Percentiles rank a stretch among this genome's conserved stretches.
phyloP scores from a whole-genome alignment of 2,329 filamentous ascomycete genomes.

The Macroventuria anomochaeta region DNA sequence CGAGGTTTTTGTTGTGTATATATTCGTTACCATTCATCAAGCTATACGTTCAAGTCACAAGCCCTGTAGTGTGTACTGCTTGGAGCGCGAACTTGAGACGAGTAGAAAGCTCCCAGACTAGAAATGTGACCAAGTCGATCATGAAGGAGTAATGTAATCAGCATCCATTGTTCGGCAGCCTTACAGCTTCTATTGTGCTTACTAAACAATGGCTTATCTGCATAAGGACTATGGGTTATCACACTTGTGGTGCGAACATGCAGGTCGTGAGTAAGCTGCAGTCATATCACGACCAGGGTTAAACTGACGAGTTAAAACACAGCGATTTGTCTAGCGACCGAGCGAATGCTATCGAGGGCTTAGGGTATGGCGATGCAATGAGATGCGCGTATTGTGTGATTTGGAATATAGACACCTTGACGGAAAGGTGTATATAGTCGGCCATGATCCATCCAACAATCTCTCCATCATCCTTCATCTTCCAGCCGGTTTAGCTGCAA shows the following conservation, averaged over 20 bases:
- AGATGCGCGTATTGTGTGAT: neutral
- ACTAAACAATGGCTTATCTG: neutral
- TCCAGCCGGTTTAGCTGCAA: too few relatives aligned
- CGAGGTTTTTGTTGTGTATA: too few relatives aligned
- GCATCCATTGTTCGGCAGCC: neutral
- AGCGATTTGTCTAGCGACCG: neutral
- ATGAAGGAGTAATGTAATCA: neutral
- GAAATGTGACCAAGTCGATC: neutral
- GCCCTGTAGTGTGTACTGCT: too few relatives aligned
- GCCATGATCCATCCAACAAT: neutral
- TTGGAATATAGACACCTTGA: neutral
- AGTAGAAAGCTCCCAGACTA: neutral
- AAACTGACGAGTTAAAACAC: slow-evolving; percentile 20
- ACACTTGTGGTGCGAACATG: slow-evolving; percentile 23
- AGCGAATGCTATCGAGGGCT: neutral
- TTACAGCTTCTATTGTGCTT: neutral
- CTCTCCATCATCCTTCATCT: neutral
- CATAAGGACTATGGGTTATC: neutral
- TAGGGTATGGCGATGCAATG: neutral
- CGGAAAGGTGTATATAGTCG: neutral
- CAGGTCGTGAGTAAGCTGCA: slow-evolving; percentile 35
- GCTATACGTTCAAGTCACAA: too few relatives aligned
- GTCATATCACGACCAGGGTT: slow-evolving; percentile 17
- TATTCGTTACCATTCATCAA: too few relatives aligned
- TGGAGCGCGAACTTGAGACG: too few relatives aligned